Evolutionary conservation across 805 yeast species (phyloP), one percentile per base, ranked within the genome.

Genomic region (Trichomonascus vanleenenianus): DNA sequence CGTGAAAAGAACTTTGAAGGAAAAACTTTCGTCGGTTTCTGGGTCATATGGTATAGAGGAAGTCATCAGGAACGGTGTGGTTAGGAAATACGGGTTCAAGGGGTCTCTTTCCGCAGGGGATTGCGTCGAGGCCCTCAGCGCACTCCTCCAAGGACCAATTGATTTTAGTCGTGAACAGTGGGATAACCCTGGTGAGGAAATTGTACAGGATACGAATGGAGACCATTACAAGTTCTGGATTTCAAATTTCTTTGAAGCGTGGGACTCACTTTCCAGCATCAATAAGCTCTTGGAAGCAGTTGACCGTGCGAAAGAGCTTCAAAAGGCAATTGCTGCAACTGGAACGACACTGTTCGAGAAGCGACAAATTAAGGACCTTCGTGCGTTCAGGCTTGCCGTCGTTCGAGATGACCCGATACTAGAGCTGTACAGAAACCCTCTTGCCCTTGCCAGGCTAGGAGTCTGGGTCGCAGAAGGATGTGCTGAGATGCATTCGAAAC

Each of bases 61-160:
- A 34, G 72, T 93, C 25, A 77, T 85, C 0, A 72, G 89, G 50
- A 89, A 85, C 37, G 97, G 98, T 0, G 88, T 93, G 49, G 73
- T 87, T 6, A 73, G 96, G 49, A 79, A 85, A 4, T 88, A 76
- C 64, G 99, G 98, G 0, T 91, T 75, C 58, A 79, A 84, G 49
- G 96, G 97, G 1, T 78, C 84, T 11, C 70, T 91, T 12, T 79
- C 94, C 33, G 97, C 97, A 0, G 85, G 87, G 63, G 99, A 93
- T 61, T 87, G 83, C 58, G 96, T 85, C 2, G 97, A 93, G 58
- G 77, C 96, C 0, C 66, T 93, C 7, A 76, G 88, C 2, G 96
- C 97, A 2, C 62, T 91, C 44, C 66, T 93, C 19, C 97, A 93
- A 58, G 39, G 50, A 32, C 14, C 47, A 22, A 14, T 40, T 35